These are phyloP conservation scores for Candida morakotiae DNA, from an alignment of 805 yeast species.

Conservation along the genomic window DNA sequence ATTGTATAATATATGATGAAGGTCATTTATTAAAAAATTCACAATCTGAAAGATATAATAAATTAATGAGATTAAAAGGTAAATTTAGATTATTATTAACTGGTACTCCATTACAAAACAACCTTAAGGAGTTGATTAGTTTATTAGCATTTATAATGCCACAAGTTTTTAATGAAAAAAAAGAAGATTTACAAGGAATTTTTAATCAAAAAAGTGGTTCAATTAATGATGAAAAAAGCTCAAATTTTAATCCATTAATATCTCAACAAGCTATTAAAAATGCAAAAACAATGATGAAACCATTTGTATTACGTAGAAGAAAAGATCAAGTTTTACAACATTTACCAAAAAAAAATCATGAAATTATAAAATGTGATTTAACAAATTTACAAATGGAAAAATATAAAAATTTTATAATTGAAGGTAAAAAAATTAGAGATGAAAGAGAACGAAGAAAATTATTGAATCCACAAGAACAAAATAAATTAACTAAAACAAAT, in stretches of 20 bases:
- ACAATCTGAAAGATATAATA: conserved; percentile 77
- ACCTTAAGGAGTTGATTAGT: conserved; percentile 84
- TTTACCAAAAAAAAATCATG: conserved; percentile 72
- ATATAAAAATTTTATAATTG: conserved; percentile 56
- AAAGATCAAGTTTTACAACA: conserved; percentile 90
- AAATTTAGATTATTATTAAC: conserved; percentile 84
- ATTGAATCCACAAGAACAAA: conserved; percentile 33
- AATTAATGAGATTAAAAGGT: conserved; percentile 80
- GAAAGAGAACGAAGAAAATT: conserved; percentile 43
- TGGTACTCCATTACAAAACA: conserved; percentile 96
- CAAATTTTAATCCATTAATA: conserved; percentile 64
- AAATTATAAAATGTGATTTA: conserved; percentile 63
- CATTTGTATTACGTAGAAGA: conserved; percentile 88
- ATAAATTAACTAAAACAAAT: conserved; percentile 17
- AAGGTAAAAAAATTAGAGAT: conserved; percentile 34
- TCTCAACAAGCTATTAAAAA: conserved; percentile 88
- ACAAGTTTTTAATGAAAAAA: conserved; percentile 68
- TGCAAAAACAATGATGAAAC: conserved; percentile 98
- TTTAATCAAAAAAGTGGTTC: conserved; percentile 79
- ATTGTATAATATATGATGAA: conserved; percentile 91
- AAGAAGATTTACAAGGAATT: conserved; percentile 74
- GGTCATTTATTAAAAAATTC: conserved; percentile 97
- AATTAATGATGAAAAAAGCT: conserved; percentile 4
- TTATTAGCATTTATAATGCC: conserved; percentile 90
- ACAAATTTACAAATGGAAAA: conserved; percentile 49